Evolutionary conservation across 2,329 filamentous ascomycete genomes (phyloP).

Genomic region (Talaromyces pinophilus): DNA sequence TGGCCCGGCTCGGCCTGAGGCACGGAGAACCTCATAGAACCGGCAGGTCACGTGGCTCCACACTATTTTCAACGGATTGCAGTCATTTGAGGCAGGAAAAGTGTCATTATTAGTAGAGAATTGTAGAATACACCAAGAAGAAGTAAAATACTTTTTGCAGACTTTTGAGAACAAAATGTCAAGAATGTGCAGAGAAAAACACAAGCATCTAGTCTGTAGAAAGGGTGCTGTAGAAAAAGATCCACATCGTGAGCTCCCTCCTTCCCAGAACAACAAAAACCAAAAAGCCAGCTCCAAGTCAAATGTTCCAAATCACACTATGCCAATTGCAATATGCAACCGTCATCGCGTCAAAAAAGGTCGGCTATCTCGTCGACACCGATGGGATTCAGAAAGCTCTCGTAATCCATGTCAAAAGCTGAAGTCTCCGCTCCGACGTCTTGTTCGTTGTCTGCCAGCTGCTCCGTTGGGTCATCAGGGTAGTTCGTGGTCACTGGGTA

Average conservation of each 20-base stretch:
- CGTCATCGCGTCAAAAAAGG: background rate
- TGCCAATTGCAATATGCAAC: background rate
- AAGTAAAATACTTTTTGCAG: background rate
- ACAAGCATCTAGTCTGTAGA: background rate
- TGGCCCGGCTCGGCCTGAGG: background rate
- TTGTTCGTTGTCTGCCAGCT: slow-evolving; percentile 3
- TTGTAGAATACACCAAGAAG: background rate
- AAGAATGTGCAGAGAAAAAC: background rate
- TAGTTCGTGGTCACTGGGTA: background rate
- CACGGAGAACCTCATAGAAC: slow-evolving; percentile 45
- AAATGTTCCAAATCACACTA: background rate
- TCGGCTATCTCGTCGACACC: background rate
- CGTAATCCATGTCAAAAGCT: slow-evolving; percentile 12
- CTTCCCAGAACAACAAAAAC: background rate
- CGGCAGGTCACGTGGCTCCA: slow-evolving; percentile 36
- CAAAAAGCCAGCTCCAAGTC: background rate
- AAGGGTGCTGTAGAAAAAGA: background rate
- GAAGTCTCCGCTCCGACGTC: background rate
- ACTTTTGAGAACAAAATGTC: background rate
- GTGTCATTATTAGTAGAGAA: background rate
- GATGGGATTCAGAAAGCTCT: slow-evolving; percentile 3
- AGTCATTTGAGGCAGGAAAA: background rate
- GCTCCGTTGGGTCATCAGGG: background rate
- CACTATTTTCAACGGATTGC: background rate
- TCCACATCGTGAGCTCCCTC: background rate